Evolutionary conservation across 805 yeast species (phyloP), one percentile per base, ranked within the genome.

Genomic region (Yueomyces sinensis): DNA sequence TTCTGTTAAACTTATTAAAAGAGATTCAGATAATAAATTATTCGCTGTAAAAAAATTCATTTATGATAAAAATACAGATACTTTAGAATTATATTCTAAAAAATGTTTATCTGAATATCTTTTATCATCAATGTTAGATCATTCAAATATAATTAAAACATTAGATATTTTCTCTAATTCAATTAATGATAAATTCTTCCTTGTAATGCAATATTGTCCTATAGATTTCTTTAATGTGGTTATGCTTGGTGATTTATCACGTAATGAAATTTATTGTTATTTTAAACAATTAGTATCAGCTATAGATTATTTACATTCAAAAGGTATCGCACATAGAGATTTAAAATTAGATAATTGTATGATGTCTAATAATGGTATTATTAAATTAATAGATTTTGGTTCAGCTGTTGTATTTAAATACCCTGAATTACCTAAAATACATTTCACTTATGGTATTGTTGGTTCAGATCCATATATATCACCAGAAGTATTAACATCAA

Each of bases 401-500:
- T 70, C 81, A 31, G 87, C 91, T 2, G 82, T 79, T 18, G 82
- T 82, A 4, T 82, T 79, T 59, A 76, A 73, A 45, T 80, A 80
- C 47, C 91, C 91, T 4, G 28, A 25, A 73, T 76, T 69, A 47
- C 80, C 74, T 44, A 68, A 30, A 64, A 32, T 67, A 23, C 59
- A 67, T n/a, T 74, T 70, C 14, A 63, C 81, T 4, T 82, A 70
- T 45, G 91, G 89, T 4, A 70, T 82, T 38, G 87, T 81, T 37
- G 94, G 94, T 5, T 74, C 82, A 9, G 94, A 82, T 56, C 94
- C 94, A 4, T 82, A 82, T 52, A 64, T 82, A 45, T 89, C 91
- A 0, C 93, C 94, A 0, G 94, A 82, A 56, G 84, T 80, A 14
- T 59, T 77, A 34, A 46, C 59, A 7, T 58, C 68, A 4, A 41